Conservation (phyloP, 441 rosid species). For the Kokia cookei region DNA sequence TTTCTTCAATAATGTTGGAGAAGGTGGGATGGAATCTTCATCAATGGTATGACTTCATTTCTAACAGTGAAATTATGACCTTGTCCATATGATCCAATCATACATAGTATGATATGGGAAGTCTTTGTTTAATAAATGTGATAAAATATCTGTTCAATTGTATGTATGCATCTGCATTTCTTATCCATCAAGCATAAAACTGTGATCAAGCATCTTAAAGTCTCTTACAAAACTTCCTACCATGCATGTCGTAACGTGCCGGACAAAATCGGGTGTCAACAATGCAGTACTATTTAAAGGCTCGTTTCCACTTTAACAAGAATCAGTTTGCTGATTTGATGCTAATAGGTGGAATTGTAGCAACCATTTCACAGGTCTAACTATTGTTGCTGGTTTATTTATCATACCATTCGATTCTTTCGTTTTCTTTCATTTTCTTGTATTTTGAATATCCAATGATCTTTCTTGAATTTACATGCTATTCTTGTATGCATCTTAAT, state of each 20-base stretch:
- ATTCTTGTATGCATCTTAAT: not conserved
- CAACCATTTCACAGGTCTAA: slow-evolving; percentile 61
- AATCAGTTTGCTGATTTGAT: slow-evolving; percentile 75
- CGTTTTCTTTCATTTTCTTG: not conserved
- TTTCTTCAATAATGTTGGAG: slow-evolving; percentile 67
- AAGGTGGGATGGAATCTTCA: slow-evolving; percentile 59
- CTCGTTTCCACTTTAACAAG: slow-evolving; percentile 80
- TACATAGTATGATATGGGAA: no score
- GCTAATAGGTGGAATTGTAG: slow-evolving; percentile 42
- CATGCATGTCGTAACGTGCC: no score
- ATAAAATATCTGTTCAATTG: no score
- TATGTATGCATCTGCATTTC: no score
- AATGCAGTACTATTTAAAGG: slow-evolving; percentile 80
- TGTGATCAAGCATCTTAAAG: no score
- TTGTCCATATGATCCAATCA: not conserved
- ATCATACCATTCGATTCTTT: not conserved
- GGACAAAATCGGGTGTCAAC: not conserved
- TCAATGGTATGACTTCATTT: slow-evolving; percentile 35
- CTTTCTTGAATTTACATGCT: not conserved
- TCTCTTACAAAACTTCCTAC: no score
- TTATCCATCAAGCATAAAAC: no score
- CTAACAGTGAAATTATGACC: not conserved
- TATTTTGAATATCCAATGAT: not conserved
- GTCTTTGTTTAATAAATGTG: no score
- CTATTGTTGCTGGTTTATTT: not conserved